Evolutionary conservation across 2,329 filamentous ascomycete genomes (phyloP).

Genomic region (Apiospora kogelbergensis): DNA sequence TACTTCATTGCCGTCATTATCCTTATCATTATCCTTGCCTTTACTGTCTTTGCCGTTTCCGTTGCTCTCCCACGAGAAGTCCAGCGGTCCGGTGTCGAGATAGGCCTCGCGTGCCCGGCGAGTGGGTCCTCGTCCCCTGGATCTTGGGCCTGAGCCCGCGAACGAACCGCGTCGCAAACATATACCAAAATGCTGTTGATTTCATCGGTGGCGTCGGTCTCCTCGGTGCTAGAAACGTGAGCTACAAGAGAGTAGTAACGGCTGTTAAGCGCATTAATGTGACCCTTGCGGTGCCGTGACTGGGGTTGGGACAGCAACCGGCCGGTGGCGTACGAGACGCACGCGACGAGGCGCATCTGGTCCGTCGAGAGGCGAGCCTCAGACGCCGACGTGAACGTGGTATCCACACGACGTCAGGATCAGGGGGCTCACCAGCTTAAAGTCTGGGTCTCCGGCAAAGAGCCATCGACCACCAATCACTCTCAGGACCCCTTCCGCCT

Average conservation of each 20-base stretch:
- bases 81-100: not conserved
- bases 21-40: not conserved
- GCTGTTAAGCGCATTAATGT: not conserved
- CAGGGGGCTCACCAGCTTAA: not conserved
- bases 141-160: not conserved
- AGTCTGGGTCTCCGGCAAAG: not conserved
- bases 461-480: not conserved
- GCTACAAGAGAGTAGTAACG: not conserved
- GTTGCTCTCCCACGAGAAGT: not conserved
- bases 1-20: too few relatives aligned
- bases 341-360: not conserved
- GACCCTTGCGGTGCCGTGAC: not conserved
- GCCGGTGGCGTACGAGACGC: not conserved
- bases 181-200: not conserved
- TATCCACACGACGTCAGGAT: not conserved
- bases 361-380: not conserved
- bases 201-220: not conserved
- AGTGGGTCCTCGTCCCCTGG: not conserved
- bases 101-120: not conserved
- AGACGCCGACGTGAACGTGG: slow-evolving; percentile 1
- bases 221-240: too few relatives aligned
- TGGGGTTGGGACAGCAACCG: not conserved
- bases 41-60: not conserved
- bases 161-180: not conserved
- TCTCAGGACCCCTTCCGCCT: not conserved